A percentile compares a stretch with the other conserved stretches of the same genome.
phyloP scores from a whole-genome alignment of 306 rosid genomes.

The Acacia acuminata region DNA sequence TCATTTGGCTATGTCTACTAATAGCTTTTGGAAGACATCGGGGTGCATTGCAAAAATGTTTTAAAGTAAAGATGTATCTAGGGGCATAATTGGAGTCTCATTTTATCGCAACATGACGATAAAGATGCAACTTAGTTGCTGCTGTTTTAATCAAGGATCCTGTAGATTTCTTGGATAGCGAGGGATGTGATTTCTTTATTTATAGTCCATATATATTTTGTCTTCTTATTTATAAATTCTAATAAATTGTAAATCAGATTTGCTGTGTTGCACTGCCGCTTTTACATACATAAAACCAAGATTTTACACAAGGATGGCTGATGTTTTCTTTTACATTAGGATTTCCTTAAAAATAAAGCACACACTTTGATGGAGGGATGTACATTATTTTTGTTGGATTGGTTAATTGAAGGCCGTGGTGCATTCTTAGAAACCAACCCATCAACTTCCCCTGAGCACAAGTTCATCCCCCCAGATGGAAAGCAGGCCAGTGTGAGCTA shows the following conservation, averaged over 20 bases:
- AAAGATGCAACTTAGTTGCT: conserved; percentile 14
- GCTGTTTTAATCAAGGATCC: conserved; percentile 7
- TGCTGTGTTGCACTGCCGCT: background rate
- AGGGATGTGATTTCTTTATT: conserved; percentile 17
- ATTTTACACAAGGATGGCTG: conserved; percentile 26
- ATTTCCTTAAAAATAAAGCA: conserved; percentile 82
- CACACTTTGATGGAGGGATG: conserved; percentile 97
- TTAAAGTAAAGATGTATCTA: background rate
- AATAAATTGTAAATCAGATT: background rate
- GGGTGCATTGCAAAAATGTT: background rate
- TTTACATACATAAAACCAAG: background rate
- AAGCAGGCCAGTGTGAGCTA: conserved; percentile 94
- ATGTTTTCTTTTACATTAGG: conserved; percentile 48
- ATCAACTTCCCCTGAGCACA: conserved; percentile 97
- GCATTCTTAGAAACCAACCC: conserved; percentile 92
- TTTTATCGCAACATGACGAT: background rate
- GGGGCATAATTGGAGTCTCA: conserved; percentile 19
- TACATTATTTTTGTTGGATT: conserved; percentile 87
- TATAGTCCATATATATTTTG: background rate
- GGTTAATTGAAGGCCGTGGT: conserved; percentile 86
- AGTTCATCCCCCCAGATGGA: conserved; percentile 80
- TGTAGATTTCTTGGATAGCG: background rate
- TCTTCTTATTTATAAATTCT: background rate
- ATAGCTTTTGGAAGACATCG: conserved; percentile 3
- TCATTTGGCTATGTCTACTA: background rate